Evolutionary conservation across 2,329 filamentous ascomycete species (phyloP), one percentile per base, ranked within the genome.

Genomic region (Neonectria punicea): DNA sequence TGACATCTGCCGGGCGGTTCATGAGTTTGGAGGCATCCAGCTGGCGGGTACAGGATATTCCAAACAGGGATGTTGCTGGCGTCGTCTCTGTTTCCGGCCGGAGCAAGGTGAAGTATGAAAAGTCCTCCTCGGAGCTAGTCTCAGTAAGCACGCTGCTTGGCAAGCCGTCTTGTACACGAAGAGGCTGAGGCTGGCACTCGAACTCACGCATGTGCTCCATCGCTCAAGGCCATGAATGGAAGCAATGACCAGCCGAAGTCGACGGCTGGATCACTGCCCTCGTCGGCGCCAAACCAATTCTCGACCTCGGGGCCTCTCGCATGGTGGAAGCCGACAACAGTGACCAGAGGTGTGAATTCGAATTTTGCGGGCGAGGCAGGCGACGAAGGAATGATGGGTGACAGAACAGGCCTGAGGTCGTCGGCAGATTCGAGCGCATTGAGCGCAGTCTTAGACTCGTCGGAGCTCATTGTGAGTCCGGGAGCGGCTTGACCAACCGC

Each of bases 81-180:
- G 82, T 77, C 20, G 78, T 73, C 56, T 80, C 80, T 68, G 81
- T 85, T 59, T 85, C 85, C 51, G 90, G 89, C 32, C 89, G 88
- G 63, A 93, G 86, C 56, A 99, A 89, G 9, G 95, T 98, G 79
- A 99, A 99, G 83, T 99, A 99, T 56, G 94, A 98, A 83, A 98
- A 99, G 81, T 98, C 96, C 81, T 99, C 96, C 63, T 91, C 92
- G 22, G 93, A 90, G 61, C 93, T 96, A 73, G 41, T 59, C 63
- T 74, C 58, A 73, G 71, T 61, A 63, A n/a, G 41, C 25, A 18
- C 3, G 28, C 22, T 53, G 49, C 49, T 44, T 5, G 39, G 22
- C 28, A 34, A 14, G 41, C 9, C 14, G 43, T 4, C 22, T 3
- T 34, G 14, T 5, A 8, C 36, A 39, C 13, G 5, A 25, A 25